Conservation (phyloP, 441 rosid genomes). For the Gossypium davidsonii region DNA sequence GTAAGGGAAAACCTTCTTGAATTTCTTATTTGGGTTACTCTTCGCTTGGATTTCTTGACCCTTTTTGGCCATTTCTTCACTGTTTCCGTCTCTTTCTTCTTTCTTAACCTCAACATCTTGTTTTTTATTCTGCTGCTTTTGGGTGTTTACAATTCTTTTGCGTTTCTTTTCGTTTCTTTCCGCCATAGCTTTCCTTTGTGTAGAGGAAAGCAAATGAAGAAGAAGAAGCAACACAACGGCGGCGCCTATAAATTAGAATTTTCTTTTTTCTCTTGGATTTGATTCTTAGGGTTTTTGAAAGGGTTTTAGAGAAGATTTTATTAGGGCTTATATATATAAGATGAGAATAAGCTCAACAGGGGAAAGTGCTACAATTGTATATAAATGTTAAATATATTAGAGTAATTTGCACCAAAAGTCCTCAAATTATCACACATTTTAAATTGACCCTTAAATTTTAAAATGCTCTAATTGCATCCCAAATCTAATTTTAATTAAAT, state of each 20-base stretch:
- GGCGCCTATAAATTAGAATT: background rate
- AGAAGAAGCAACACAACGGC: background rate
- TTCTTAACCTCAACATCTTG: background rate
- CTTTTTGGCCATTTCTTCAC: background rate
- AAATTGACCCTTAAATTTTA: too few relatives aligned
- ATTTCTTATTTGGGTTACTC: conserved; percentile 39
- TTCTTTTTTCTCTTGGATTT: background rate
- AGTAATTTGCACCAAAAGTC: too few relatives aligned
- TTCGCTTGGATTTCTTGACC: background rate
- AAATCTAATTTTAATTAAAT: background rate
- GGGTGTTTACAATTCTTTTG: background rate
- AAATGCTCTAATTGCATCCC: too few relatives aligned
- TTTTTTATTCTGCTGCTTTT: conserved; percentile 2
- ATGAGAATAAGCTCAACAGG: background rate
- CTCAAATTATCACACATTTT: too few relatives aligned
- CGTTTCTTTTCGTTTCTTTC: conserved; percentile 20
- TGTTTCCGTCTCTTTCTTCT: conserved; percentile 1
- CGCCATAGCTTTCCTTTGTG: background rate
- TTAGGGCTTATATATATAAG: background rate
- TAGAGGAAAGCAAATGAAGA: background rate
- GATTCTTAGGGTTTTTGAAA: background rate
- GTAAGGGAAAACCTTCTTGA: conserved; percentile 48
- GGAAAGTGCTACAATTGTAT: too few relatives aligned
- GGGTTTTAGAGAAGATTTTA: background rate
- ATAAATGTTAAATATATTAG: too few relatives aligned